Base-by-base conservation (phyloP, 2,329 filamentous ascomycete genomes). In the Fusarium sterilihyphosum region DNA sequence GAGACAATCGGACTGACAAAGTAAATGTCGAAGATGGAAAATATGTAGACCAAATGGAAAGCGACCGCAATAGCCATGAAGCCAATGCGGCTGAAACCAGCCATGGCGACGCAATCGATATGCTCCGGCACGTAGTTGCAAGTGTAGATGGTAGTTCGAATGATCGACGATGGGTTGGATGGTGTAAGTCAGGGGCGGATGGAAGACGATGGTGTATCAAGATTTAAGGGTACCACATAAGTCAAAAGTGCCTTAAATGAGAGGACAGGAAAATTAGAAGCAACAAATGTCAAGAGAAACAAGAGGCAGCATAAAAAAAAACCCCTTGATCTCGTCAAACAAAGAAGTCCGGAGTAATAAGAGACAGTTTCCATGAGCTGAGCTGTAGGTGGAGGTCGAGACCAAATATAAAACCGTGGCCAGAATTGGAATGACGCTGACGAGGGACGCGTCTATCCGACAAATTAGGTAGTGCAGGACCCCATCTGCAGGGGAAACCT, bases 11-110 rank as follows among this genome's bases (percentile, higher is more conserved):
- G 96, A 82, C 95, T 98, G 81, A 98, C 95, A 81, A 99, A 99
- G 85, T 99, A 98, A 74, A 98, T 96, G 83, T 98, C 95, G 85
- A 99, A 99, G 80, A 98, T 98, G 69, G 95, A 98, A 81, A 92
- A 93, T 65, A 98, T 92, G 83, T 99, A 99, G 74, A 97, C 90
- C 61, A 98, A 83, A 84, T 99, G 97, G 82, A 99, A 99, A 70
- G 96, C 85, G 81, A 98, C 89, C 78, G 96, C 96, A 81, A 97
- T 90, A 81, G 92, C 92, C 83, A 98, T 85, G 82, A 99, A 98
- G 81, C 92, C 92, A 80, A 93, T 90, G 81, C 95, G 94, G 77
- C 85, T 85, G 76, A 88, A 84, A 69, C 85, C 81, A 71, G 88
- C 87, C 90, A 92, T 92, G 76, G 56, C 76, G 78, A 71, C 26